A percentile compares a stretch with the other conserved stretches of the same genome.
Evolutionary conservation across 768 basidiomycete genomes (phyloP).

Genomic region (Russula sp.): DNA sequence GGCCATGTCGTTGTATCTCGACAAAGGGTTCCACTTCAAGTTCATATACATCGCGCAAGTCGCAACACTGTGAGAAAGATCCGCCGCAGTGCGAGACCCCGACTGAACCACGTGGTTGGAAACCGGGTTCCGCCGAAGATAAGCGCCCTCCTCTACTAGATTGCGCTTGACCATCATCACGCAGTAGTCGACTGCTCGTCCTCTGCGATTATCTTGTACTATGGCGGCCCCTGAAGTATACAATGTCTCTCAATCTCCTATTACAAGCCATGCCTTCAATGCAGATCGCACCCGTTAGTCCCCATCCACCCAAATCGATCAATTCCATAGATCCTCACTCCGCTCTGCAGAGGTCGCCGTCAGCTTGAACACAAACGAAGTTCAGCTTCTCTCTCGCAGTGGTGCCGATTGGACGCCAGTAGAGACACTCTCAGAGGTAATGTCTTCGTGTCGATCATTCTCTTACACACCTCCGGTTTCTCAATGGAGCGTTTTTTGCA

Average conservation of each 20-base stretch:
- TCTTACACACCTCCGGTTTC: neutral
- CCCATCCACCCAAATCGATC: slow-evolving; percentile 7
- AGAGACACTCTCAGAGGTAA: slow-evolving; percentile 83
- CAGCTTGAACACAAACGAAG: slow-evolving; percentile 87
- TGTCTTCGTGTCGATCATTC: slow-evolving; percentile 9
- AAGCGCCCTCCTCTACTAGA: neutral
- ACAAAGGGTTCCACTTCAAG: slow-evolving; percentile 4
- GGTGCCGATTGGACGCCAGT: slow-evolving; percentile 66
- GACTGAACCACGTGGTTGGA: neutral
- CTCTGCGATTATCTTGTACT: slow-evolving; percentile 43
- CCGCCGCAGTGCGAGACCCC: neutral
- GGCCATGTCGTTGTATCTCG: slow-evolving; percentile 27
- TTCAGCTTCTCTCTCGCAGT: slow-evolving; percentile 69
- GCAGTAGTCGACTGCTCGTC: slow-evolving; percentile 89
- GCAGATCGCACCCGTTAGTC: slow-evolving; percentile 80
- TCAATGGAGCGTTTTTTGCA: neutral
- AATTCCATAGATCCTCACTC: slow-evolving; percentile 3
- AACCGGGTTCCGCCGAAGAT: neutral
- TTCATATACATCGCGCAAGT: slow-evolving; percentile 8
- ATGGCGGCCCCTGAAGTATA: slow-evolving; percentile 78
- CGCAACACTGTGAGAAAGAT: neutral
- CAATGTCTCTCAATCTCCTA: slow-evolving; percentile 74
- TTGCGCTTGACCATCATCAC: neutral
- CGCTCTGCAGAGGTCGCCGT: slow-evolving; percentile 75
- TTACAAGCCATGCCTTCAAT: slow-evolving; percentile 90